Evolutionary conservation across 192 early-diverging fungal species (phyloP).

Genomic region (Chytriomyces confervae): DNA sequence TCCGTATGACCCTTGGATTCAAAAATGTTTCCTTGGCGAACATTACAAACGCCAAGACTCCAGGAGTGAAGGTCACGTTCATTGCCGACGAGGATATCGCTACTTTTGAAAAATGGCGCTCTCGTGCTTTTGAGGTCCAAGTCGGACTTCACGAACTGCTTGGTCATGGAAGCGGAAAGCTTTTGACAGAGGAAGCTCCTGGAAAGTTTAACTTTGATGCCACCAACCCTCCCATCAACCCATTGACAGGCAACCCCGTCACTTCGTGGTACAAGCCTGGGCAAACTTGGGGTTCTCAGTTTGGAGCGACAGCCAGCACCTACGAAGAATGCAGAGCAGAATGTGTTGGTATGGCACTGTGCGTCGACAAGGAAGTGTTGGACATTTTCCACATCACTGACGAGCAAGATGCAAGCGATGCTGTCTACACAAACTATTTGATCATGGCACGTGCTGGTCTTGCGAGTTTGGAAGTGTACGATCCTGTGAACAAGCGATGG

Average conservation of each 20-base stretch:
- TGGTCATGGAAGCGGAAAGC: conserved; percentile 68
- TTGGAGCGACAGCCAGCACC: conserved; percentile 50
- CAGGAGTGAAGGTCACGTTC: conserved; percentile 58
- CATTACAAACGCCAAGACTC: conserved; percentile 57
- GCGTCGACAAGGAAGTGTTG: conserved; percentile 52
- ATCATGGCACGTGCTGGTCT: conserved; percentile 67
- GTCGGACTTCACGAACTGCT: conserved; percentile 65
- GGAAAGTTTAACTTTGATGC: conserved; percentile 64
- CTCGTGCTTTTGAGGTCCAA: conserved; percentile 63
- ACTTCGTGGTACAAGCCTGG: conserved; percentile 62
- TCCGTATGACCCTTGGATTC: conserved; percentile 53
- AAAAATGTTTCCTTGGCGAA: conserved; percentile 71
- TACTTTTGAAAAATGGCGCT: conserved; percentile 46
- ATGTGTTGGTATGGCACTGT: conserved; percentile 57
- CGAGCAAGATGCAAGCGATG: conserved; percentile 52
- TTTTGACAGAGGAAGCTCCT: conserved; percentile 56
- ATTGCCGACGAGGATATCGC: conserved; percentile 53
- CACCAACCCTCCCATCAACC: conserved; percentile 45
- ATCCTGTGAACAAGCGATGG: conserved; percentile 34
- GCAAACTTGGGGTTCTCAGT: conserved; percentile 64
- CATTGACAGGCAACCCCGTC: conserved; percentile 55
- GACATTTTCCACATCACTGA: conserved; percentile 57
- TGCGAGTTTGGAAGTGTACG: conserved; percentile 59
- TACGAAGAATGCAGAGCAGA: conserved; percentile 66
- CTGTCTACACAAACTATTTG: conserved; percentile 56